Percentiles rank a stretch among this genome's conserved stretches.
Evolutionary conservation across 2,329 filamentous ascomycete species (phyloP).

Genomic region (Fusarium sp.): DNA sequence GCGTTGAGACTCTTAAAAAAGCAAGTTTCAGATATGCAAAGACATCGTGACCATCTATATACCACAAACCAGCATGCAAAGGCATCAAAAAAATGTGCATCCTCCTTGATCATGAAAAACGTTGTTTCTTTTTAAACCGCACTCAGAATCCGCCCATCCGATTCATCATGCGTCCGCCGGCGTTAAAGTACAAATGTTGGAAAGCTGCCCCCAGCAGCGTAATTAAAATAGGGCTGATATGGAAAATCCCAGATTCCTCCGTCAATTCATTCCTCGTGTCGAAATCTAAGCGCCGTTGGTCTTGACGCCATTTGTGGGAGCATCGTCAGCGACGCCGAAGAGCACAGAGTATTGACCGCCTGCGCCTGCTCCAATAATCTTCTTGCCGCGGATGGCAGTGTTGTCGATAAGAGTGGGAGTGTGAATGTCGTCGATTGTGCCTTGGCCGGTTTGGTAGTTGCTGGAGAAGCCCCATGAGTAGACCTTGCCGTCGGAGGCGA

Average conservation of each 20-base stretch:
- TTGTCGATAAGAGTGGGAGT: slow-evolving; percentile 85
- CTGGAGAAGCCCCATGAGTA: slow-evolving; percentile 85
- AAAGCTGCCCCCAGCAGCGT: slow-evolving; percentile 12
- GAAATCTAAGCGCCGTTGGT: slow-evolving; percentile 36
- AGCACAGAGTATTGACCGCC: slow-evolving; percentile 85
- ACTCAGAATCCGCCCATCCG: slow-evolving; percentile 31
- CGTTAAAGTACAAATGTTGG: slow-evolving; percentile 31
- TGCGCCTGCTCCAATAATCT: slow-evolving; percentile 82
- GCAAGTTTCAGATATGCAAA: slow-evolving; percentile 31
- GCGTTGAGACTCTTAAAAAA: slow-evolving; percentile 15
- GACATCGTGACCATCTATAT: slow-evolving; percentile 35
- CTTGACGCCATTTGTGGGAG: slow-evolving; percentile 46
- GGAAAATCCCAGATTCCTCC: slow-evolving; percentile 13
- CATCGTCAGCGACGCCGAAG: slow-evolving; percentile 55
- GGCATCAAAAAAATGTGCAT: background rate
- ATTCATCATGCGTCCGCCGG: slow-evolving; percentile 17
- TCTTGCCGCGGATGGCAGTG: slow-evolving; percentile 79
- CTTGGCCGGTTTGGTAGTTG: slow-evolving; percentile 83
- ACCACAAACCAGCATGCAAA: slow-evolving; percentile 15
- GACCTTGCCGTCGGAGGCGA: slow-evolving; percentile 75
- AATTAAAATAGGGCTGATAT: slow-evolving; percentile 32
- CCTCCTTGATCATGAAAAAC: slow-evolving; percentile 22
- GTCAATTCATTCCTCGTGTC: slow-evolving; percentile 15
- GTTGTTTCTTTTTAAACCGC: slow-evolving; percentile 13
- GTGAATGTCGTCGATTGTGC: slow-evolving; percentile 81